These are phyloP conservation scores for Camellia japonica DNA, from an alignment of 148 eudicot species.

Conservation along the genomic window DNA sequence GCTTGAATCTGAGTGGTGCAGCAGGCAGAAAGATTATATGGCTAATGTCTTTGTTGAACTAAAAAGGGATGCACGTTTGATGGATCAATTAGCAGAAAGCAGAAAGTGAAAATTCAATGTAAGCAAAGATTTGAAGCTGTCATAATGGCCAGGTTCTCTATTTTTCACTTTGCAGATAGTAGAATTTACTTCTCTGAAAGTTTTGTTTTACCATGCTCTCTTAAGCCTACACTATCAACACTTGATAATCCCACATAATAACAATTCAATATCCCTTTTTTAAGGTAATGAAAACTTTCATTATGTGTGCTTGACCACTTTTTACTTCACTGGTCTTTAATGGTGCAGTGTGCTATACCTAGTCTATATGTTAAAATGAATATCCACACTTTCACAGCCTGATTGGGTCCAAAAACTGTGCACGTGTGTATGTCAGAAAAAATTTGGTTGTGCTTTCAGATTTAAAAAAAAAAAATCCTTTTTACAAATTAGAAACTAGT, in stretches of 20 bases:
- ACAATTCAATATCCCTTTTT: neutral
- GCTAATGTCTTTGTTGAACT: conserved; percentile 5
- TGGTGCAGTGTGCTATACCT: no score
- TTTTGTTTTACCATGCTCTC: neutral
- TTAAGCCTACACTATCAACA: neutral
- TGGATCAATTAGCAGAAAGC: conserved; percentile 7
- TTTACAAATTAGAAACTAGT: no score
- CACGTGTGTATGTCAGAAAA: no score
- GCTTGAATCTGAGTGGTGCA: neutral
- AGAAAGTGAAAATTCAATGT: neutral
- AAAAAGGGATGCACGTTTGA: conserved; percentile 13
- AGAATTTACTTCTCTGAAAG: neutral
- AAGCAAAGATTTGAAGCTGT: neutral
- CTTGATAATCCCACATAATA: neutral
- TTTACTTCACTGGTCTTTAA: no score
- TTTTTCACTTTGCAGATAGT: neutral
- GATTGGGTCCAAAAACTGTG: no score
- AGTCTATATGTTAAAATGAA: no score
- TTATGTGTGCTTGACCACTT: neutral
- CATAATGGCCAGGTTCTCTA: neutral
- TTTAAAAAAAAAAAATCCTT: no score
- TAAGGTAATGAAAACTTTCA: neutral
- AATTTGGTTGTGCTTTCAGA: no score
- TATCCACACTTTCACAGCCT: no score
- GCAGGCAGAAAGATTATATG: neutral